Conservation (phyloP, 2,329 filamentous ascomycete species). For the Botryotinia narcissicola region DNA sequence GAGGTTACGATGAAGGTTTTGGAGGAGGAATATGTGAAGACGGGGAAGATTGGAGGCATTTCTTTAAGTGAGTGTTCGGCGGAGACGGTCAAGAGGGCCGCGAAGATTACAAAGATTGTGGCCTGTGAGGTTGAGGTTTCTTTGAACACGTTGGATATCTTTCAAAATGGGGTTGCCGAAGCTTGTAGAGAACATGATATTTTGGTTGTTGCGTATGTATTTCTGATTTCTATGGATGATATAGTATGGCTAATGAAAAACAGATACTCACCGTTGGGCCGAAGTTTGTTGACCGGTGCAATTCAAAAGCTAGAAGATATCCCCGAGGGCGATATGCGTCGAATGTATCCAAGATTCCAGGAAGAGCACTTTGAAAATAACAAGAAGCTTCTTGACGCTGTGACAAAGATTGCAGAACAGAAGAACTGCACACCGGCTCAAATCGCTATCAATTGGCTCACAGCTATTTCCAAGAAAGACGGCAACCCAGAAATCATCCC, state of each 20-base stretch:
- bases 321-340: slow-evolving; percentile 52
- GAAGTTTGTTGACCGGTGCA: slow-evolving; percentile 56
- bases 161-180: slow-evolving; percentile 42
- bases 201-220: slow-evolving; percentile 57
- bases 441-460: slow-evolving; percentile 60
- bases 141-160: slow-evolving; percentile 42
- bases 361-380: slow-evolving; percentile 63
- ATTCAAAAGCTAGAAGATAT: slow-evolving; percentile 54
- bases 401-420: slow-evolving; percentile 56
- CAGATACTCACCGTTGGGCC: slow-evolving; percentile 66
- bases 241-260: slow-evolving; percentile 24
- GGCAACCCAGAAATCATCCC: slow-evolving; percentile 52
- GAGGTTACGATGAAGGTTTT: slow-evolving; percentile 40
- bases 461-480: slow-evolving; percentile 33
- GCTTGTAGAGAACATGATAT: slow-evolving; percentile 63
- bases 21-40: slow-evolving; percentile 41
- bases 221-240: neutral
- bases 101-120: slow-evolving; percentile 43
- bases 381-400: slow-evolving; percentile 56
- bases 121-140: slow-evolving; percentile 49
- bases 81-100: slow-evolving; percentile 43
- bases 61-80: slow-evolving; percentile 46
- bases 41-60: slow-evolving; percentile 46
- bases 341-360: slow-evolving; percentile 62
- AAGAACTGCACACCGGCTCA: slow-evolving; percentile 63